Conservation (phyloP, 352 stramenopile species). For the Phytophthora fragariae region DNA sequence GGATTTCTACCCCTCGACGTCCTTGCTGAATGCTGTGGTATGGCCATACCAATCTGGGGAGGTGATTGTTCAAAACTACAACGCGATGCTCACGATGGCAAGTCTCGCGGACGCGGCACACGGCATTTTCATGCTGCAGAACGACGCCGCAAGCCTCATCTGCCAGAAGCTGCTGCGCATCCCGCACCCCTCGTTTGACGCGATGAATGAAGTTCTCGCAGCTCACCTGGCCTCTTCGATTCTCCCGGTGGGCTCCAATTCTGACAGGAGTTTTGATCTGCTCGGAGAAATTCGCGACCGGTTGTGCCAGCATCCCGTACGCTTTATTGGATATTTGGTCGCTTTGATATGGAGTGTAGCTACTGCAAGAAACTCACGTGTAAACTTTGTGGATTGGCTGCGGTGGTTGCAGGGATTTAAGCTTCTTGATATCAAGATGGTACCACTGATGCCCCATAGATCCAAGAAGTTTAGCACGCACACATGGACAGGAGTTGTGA, state of each 20-base stretch:
- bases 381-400: not conserved
- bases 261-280: conserved; percentile 28
- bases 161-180: conserved; percentile 69
- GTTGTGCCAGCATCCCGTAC: conserved; percentile 70
- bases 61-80: conserved; percentile 93
- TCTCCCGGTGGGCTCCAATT: conserved; percentile 37
- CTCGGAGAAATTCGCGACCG: conserved; percentile 51
- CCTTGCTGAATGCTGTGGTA: conserved; percentile 78
- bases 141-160: conserved; percentile 65
- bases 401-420: conserved; percentile 59
- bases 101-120: conserved; percentile 66
- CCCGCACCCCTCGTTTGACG: conserved; percentile 61
- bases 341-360: not conserved
- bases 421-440: conserved; percentile 74
- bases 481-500: conserved; percentile 78
- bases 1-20: conserved; percentile 64
- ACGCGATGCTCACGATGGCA: conserved; percentile 88
- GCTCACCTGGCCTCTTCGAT: conserved; percentile 67
- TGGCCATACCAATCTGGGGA: conserved; percentile 88
- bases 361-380: not conserved
- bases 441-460: conserved; percentile 68
- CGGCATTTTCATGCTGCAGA: conserved; percentile 78
- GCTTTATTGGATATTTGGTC: not conserved
- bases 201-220: conserved; percentile 72
- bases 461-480: conserved; percentile 81